Conservation (phyloP, 169 alveolate species). For the Eimeria tenella region DNA sequence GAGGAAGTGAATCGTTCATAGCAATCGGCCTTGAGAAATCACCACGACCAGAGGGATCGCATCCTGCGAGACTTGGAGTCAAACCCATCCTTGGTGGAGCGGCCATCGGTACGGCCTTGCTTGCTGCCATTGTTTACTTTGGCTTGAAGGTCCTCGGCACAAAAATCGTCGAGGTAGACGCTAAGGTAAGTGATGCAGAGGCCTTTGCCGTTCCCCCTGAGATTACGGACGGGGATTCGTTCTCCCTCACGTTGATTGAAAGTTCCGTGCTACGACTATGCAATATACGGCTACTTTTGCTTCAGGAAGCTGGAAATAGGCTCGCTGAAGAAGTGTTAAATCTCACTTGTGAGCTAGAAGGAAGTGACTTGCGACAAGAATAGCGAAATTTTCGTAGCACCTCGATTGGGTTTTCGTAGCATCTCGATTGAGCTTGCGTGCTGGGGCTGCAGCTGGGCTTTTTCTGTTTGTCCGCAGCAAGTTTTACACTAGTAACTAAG, state of each 20-base stretch:
- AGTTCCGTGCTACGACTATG: too few species aligned
- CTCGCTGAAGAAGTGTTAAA: background rate
- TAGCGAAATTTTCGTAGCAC: too few species aligned
- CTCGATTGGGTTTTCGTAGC: too few species aligned
- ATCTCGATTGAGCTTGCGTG: too few species aligned
- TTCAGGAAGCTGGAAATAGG: background rate
- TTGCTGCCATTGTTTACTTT: background rate
- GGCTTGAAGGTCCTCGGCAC: slow-evolving; percentile 3
- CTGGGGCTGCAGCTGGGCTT: background rate
- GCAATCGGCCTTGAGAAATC: background rate
- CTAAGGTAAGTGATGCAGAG: background rate
- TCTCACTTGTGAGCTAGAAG: background rate
- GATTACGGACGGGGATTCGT: too few species aligned
- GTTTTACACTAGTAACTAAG: background rate
- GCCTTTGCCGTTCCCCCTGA: too few species aligned
- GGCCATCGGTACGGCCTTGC: slow-evolving; percentile 6
- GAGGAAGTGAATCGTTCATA: background rate
- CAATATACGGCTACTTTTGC: background rate
- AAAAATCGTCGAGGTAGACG: background rate
- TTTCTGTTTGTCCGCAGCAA: slow-evolving; percentile 55
- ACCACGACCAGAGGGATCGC: background rate
- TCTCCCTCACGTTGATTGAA: too few species aligned
- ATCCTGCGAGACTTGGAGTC: background rate
- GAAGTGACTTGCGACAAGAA: too few species aligned
- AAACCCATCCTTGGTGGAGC: background rate